These are phyloP conservation scores for Baorangia bicolor DNA, from an alignment of 768 basidiomycete genomes.

Conservation along the genomic window DNA sequence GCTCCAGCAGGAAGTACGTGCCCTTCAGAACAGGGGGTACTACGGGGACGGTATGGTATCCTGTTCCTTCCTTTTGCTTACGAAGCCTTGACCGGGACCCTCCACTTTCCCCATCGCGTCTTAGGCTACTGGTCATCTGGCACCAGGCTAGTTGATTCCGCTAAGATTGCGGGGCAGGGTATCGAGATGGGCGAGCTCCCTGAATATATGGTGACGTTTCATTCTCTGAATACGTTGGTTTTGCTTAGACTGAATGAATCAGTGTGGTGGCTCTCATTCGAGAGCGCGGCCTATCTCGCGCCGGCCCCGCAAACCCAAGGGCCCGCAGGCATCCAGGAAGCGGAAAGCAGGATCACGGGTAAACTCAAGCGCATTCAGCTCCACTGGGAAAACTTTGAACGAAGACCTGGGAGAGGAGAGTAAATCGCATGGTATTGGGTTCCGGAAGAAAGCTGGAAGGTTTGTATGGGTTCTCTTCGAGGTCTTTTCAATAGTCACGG, in stretches of 20 bases:
- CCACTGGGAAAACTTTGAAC: constrained; percentile 54
- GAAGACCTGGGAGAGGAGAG: constrained; percentile 37
- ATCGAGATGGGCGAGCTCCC: constrained; percentile 60
- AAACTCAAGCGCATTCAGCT: constrained; percentile 56
- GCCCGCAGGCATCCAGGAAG: constrained; percentile 60
- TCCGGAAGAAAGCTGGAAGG: constrained; percentile 72
- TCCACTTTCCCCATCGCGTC: not conserved
- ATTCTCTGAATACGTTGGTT: not conserved
- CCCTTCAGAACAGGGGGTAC: constrained; percentile 72
- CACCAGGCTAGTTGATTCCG: constrained; percentile 64
- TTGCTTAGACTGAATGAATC: not conserved
- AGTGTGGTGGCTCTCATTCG: constrained; percentile 82
- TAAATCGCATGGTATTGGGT: constrained; percentile 55
- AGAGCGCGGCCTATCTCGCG: constrained; percentile 53
- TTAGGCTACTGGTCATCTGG: constrained; percentile 85
- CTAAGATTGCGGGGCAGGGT: constrained; percentile 49
- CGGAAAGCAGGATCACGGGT: constrained; percentile 74
- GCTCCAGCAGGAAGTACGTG: constrained; percentile 62
- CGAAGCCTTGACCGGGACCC: constrained; percentile 10
- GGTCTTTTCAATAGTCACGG: not conserved
- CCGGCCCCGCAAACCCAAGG: constrained; percentile 50
- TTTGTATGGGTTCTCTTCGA: constrained; percentile 25
- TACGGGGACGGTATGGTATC: constrained; percentile 69
- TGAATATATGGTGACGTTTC: constrained; percentile 63
- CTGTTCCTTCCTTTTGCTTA: not conserved